A percentile compares a stretch with the other conserved stretches of the same genome.
Evolutionary conservation across 179 eudicot genomes (phyloP).

Genomic region (Beta lomatogona): DNA sequence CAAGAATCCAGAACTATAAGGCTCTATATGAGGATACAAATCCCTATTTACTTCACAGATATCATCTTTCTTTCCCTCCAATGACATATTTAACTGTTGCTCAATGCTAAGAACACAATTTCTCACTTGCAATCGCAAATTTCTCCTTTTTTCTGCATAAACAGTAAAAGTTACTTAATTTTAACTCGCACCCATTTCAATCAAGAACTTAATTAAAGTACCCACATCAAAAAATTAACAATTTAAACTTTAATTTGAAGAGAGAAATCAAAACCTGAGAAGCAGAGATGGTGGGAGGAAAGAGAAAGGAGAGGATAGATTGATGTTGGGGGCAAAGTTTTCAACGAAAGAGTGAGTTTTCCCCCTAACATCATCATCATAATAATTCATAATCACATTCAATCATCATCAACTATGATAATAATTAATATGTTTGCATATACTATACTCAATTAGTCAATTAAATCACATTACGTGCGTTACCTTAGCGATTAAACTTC

Average conservation of each 20-base stretch:
- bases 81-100: slow-evolving; percentile 36
- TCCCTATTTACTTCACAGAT: slow-evolving; percentile 43
- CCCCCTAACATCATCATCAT: slow-evolving; percentile 26
- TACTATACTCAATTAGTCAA: too few relatives aligned
- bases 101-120: slow-evolving; percentile 41
- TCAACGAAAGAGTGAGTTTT: slow-evolving; percentile 18
- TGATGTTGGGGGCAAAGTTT: slow-evolving; percentile 18
- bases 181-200: slow-evolving; percentile 25
- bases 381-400: slow-evolving; percentile 8
- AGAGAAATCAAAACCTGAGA: slow-evolving; percentile 33
- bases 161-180: background rate
- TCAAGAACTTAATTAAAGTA: slow-evolving; percentile 3
- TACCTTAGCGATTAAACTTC: too few relatives aligned
- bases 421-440: background rate
- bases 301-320: slow-evolving; percentile 4
- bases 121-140: slow-evolving; percentile 32
- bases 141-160: slow-evolving; percentile 43
- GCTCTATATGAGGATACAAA: slow-evolving; percentile 75
- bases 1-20: slow-evolving; percentile 68
- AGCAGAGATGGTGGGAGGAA: slow-evolving; percentile 4
- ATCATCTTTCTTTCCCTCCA: slow-evolving; percentile 50
- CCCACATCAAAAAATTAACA: slow-evolving; percentile 17
- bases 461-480: too few relatives aligned
- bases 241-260: background rate
- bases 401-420: background rate